Evolutionary conservation across 73 alveolate species (phyloP), one percentile per base, ranked within the genome.

Genomic region (Durusdinium trenchii): DNA sequence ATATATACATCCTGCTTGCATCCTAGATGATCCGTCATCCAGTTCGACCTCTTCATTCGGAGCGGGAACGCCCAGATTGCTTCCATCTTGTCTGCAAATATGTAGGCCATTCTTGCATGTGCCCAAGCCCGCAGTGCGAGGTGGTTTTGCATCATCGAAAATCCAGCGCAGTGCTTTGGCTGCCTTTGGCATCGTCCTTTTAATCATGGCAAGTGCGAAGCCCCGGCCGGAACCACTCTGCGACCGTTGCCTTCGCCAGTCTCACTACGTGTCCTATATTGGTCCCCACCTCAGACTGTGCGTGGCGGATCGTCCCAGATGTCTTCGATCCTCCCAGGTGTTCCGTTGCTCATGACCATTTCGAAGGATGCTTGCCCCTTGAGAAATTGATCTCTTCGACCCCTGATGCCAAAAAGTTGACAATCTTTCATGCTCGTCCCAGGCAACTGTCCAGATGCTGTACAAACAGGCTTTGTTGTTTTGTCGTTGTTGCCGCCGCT

Each of bases 21-120:
- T 20, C 32, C 16, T 46, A 85, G 95, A 67, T n/a, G 84, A 87
- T 36, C 95, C 67, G 30, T 42, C 95, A 16, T 67, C 95, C 47
- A 87, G 85, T 35, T 87, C 95, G 43, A 61, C 87, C 42, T 78
- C 95, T 23, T 87, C 95, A 32, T 87, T 87, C 35, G 95, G 95
- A 30, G 95, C 50, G 30, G 14, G 64, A 32, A 6, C 47, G 47
- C 79, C 46, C 26, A 67, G 91, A 6, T 57, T 57, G 12, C 23
- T 12, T 23, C 12, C 69, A 57, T 10, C 7, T 20, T 62, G 76
- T 38, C 16, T 64, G 78, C 78, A 9, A 71, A 32, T 71, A 32
- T 36, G 36, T 40, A 78, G 20, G 42, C 43, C 57, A 40, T 35
- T 75, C 5, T 73, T 73, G 84, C 52, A 4, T 4, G 35, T 16